Evolutionary conservation across 345 rosid genomes (phyloP), one percentile per base, ranked within the genome.

Genomic region (Citrus sp.): DNA sequence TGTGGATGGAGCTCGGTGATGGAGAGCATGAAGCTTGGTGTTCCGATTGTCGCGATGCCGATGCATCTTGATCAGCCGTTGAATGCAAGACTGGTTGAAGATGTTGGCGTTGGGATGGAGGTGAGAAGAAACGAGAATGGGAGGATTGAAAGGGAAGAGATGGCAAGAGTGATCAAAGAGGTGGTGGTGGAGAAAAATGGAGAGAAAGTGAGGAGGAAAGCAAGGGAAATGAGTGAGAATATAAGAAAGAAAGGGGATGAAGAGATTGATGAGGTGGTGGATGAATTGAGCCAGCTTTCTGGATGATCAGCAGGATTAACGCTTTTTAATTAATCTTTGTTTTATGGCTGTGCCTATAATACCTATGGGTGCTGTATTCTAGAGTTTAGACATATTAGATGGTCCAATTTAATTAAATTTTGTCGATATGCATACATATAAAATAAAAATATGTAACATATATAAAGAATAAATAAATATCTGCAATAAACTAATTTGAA

Each of bases 1-100:
- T 84, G 84, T 19, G 87, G 88, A 16, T 85, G 87, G 90, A 82
- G 84, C 67, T 85, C 88, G 1, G 77, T 82, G 58, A 78, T 85
- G 79, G 90, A 87, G 72, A 77, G 83, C 67, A 74, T 87, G 72
- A 66, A 61, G 42, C 51, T 27, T 19, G 86, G 88, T 6, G 78
- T 83, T 5, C 87, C 87, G 21, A 79, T 85, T 18, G 62, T 87
- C 1, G 83, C 86, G n/a, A 58, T 81, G 84, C 87, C 87, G 0
- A 77, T 85, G 85, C 82, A 81, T 12, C 40, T 81, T 14, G 88
- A 85, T 70, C 86, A 85, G 65, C 86, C 83, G 9, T 0, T 78
- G 10, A 87, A 85, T 40, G 80, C 85, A 6, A 82, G 78, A 61
- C 10, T 84, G 55, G 70, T 81, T 58, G 84, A 82, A 66, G 83